These are phyloP conservation scores for Auricularia sp. DNA, from an alignment of 768 basidiomycete species.

Conservation along the genomic window DNA sequence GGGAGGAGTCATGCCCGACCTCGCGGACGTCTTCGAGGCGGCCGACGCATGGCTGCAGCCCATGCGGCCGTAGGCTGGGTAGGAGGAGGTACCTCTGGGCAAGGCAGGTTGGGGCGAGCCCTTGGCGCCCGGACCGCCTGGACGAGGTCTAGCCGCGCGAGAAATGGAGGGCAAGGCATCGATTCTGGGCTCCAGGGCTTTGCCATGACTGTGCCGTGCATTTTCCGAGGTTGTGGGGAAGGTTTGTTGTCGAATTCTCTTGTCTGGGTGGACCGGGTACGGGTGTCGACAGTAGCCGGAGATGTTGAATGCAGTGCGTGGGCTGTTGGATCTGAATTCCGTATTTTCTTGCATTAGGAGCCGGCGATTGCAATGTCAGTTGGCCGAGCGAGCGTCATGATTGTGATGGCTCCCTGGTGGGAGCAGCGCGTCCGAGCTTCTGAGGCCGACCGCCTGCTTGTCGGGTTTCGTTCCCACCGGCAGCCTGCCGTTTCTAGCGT, in stretches of 20 bases:
- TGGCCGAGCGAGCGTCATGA: not conserved
- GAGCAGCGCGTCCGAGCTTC: not conserved
- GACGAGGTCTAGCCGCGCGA: not conserved
- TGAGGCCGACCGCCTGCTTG: not conserved
- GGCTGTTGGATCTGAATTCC: not conserved
- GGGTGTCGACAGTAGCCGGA: not conserved
- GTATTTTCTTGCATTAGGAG: not conserved
- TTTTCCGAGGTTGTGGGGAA: not conserved
- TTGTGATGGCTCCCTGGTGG: not conserved
- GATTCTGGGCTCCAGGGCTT: not conserved
- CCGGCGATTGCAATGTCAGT: not conserved
- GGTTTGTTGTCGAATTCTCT: not conserved
- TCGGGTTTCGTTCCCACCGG: not conserved
- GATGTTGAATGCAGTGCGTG: not conserved
- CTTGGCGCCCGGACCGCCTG: not conserved
- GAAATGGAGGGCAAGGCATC: not conserved
- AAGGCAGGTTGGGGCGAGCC: not conserved
- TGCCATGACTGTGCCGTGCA: not conserved
- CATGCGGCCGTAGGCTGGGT: constrained; percentile 60
- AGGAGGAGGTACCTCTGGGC: not conserved
- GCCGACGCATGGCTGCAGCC: constrained; percentile 91
- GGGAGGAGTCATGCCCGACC: constrained; percentile 66
- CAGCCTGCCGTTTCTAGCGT: not conserved
- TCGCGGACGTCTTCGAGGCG: constrained; percentile 93
- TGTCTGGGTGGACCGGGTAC: not conserved